Evolutionary conservation across 2,329 filamentous ascomycete genomes (phyloP), one percentile per base, ranked within the genome.

Genomic region (Neophaeococcomyces mojaviensis): DNA sequence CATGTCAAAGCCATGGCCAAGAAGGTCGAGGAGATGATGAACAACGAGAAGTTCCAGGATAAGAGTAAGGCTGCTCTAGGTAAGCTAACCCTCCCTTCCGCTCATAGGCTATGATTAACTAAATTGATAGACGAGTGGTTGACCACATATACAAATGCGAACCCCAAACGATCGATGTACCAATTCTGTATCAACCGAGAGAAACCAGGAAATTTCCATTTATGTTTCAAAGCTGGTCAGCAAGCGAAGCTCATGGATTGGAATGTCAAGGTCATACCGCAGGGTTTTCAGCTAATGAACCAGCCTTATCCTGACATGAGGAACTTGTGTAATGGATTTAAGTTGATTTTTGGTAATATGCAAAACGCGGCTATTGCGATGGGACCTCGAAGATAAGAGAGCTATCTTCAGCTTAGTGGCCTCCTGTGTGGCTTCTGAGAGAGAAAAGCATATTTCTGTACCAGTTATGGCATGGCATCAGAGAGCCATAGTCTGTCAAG

Each of bases 1-100:
- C 92, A 98, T 63, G 87, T 98, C 62, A 92, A 95, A 70, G 87
- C 89, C 43, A 98, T 97, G 92, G 86, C 88, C 15, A 86, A 84
- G 67, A 98, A 98, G 74, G 90, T 97, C 42, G 88, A 94, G 55
- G 90, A 98, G 72, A 82, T 98, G 73, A 92, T 88, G 75, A 79
- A 84, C 55, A 84, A 96, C 64, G 90, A 97, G 63, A 95, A 95
- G 67, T 98, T 86, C 72, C 88, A 94, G 68, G 79, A 79, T 52
- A 82, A 84, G 49, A 89, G 81, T 51, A 83, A 83, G 60, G 74
- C 81, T 50, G 85, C 92, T 59, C 86, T 88, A 52, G 89, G 90
- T 95, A 82, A 72, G 85, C 50, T 51, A 33, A 42, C 26, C 12
- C 20, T 32, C 9, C 12, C 39, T 26, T 5, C 3, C 31, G 26